Evolutionary conservation across 2,329 filamentous ascomycete genomes (phyloP).

Genomic region (Neopestalotiopsis clavispora): DNA sequence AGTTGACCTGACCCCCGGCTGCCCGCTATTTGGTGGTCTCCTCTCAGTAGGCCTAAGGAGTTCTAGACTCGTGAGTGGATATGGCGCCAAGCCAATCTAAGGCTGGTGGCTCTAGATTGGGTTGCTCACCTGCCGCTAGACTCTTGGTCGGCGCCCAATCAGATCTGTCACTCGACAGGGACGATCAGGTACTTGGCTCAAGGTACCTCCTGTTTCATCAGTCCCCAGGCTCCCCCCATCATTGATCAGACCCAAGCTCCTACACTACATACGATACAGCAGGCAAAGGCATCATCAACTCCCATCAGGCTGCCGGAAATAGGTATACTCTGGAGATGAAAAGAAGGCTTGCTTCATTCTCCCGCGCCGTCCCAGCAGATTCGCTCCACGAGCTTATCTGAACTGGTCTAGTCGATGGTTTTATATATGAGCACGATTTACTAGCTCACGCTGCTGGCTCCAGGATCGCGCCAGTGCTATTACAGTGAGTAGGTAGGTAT

Average conservation of each 20-base stretch:
- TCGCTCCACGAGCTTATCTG: too few species aligned
- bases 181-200: not conserved
- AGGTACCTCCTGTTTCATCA: not conserved
- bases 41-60: not conserved
- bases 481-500: too few species aligned
- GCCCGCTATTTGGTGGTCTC: not conserved
- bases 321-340: too few species aligned
- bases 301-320: too few species aligned
- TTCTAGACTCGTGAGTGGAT: conserved; percentile 4
- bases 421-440: too few species aligned
- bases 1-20: not conserved
- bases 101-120: conserved; percentile 11
- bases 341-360: too few species aligned
- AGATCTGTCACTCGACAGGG: not conserved
- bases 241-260: not conserved
- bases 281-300: too few species aligned
- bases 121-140: conserved; percentile 11
- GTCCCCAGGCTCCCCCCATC: not conserved
- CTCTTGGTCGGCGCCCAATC: conserved; percentile 8
- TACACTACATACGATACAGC: too few species aligned
- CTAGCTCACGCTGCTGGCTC: too few species aligned
- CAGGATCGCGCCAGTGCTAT: too few species aligned
- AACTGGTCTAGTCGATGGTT: too few species aligned
- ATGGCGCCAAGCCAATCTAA: conserved; percentile 13
- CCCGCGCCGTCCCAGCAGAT: too few species aligned